Percentiles rank a stretch among this genome's conserved stretches.
These are phyloP conservation scores for Nematodospora anomalae DNA, from an alignment of 1,139 yeast genomes.

Conservation along the genomic window DNA sequence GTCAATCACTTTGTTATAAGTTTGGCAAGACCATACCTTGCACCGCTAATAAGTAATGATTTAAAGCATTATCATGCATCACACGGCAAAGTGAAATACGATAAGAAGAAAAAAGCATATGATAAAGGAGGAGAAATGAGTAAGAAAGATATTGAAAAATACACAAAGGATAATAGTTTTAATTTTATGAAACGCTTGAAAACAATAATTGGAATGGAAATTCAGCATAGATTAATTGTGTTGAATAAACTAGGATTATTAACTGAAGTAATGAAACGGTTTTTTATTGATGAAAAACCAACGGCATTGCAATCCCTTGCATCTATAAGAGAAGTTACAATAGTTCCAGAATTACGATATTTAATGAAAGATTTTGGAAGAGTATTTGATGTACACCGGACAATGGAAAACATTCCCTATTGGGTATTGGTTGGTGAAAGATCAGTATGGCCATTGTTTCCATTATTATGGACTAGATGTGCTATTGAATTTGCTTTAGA, in stretches of 20 bases:
- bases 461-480: conserved; percentile 84
- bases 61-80: conserved; percentile 55
- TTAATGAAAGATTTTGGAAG: conserved; percentile 67
- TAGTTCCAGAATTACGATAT: conserved; percentile 83
- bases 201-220: conserved; percentile 53
- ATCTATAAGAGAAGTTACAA: conserved; percentile 67
- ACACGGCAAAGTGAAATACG: conserved; percentile 36
- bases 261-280: conserved; percentile 67
- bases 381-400: conserved; percentile 71
- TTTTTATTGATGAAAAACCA: conserved; percentile 89
- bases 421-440: conserved; percentile 92
- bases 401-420: conserved; percentile 73
- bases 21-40: conserved; percentile 88
- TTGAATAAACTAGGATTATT: conserved; percentile 77
- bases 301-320: conserved; percentile 57
- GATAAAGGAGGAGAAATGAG: conserved; percentile 10
- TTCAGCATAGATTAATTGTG: conserved; percentile 81
- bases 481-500: conserved; percentile 88
- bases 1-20: conserved; percentile 91
- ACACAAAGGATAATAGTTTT: conserved; percentile 32
- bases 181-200: conserved; percentile 37
- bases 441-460: conserved; percentile 90
- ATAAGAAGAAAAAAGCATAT: conserved; percentile 11
- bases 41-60: conserved; percentile 84
- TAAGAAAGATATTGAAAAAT: conserved; percentile 22